Evolutionary conservation across 352 stramenopile species (phyloP), one percentile per base, ranked within the genome.

Genomic region (Globisporangium yorkense): DNA sequence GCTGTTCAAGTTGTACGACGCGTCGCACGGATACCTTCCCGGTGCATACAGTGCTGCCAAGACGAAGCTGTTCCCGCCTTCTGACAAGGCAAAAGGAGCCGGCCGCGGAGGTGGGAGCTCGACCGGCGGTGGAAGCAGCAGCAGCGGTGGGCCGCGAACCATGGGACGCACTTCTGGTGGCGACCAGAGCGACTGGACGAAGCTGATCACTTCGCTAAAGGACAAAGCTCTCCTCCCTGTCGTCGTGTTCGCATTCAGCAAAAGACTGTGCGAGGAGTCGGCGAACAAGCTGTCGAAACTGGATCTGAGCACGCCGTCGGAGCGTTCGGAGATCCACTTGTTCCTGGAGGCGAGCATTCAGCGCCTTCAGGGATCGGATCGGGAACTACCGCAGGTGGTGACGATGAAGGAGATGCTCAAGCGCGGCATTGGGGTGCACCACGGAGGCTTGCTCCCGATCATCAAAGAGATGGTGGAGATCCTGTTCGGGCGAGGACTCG

Each of bases 381-480:
- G 95, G 40, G 92, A 96, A 59, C 84, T 99, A 18, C 98, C 97
- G 3, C 97, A 99, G 66, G 96, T 99, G n/a, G 65, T 97, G 55
- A 94, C 89, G 13, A 87, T 99, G 61, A 88, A 99, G 29, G 97
- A 98, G 57, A 88, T 99, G 87, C 85, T 99, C 5, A 92, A 94
- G 68, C 77, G 92, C 41, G 97, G 97, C 39, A 94, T 99, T 56
- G 97, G 96, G 35, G 88, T 99, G 50, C 96, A 99, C 61, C 97
- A 99, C 62, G 93, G 96, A 35, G 96, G 96, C 0, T 66, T 99
- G 40, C 82, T 99, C n/a, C 97, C 97, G 3, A 98, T 99, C 45
- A 84, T 99, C 51, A 99, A 99, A 71, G 97, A 99, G 68, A 97
- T 98, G 74, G 97, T 99, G n/a, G 97, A 99, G 71, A 99, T 99